These are phyloP conservation scores for Rutidosis leptorrhynchoides DNA, from an alignment of 129 eudicot genomes.

Conservation along the genomic window DNA sequence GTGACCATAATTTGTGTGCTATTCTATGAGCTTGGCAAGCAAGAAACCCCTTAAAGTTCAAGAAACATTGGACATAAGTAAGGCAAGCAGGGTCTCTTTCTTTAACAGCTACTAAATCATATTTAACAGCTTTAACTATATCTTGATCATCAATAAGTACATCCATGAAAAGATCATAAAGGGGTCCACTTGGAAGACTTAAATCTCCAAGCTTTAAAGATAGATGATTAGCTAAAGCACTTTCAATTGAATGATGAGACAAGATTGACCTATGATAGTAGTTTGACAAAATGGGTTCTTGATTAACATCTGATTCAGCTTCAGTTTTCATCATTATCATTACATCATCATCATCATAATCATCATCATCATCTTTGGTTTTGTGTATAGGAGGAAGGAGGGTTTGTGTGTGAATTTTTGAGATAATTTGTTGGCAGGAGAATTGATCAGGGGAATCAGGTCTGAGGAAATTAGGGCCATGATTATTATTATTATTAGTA, in stretches of 20 bases:
- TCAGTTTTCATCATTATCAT: conserved; percentile 66
- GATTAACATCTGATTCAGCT: conserved; percentile 54
- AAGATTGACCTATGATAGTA: conserved; percentile 50
- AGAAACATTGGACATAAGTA: conserved; percentile 76
- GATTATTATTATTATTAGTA: conserved; percentile 6
- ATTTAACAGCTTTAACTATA: conserved; percentile 11
- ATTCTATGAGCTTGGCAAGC: conserved; percentile 65
- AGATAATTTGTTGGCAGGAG: conserved; percentile 27
- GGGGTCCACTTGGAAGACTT: conserved; percentile 26
- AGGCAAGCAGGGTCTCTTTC: conserved; percentile 95
- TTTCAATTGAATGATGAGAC: conserved; percentile 39
- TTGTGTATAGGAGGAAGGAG: background rate
- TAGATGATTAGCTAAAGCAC: conserved; percentile 42
- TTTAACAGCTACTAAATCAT: conserved; percentile 43
- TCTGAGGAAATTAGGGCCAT: conserved; percentile 27
- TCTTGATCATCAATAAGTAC: conserved; percentile 23
- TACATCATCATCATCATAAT: conserved; percentile 41
- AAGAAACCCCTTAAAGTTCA: conserved; percentile 73
- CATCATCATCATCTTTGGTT: background rate
- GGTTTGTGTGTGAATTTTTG: conserved; percentile 30
- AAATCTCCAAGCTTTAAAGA: conserved; percentile 38
- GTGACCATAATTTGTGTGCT: conserved; percentile 46
- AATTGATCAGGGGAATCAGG: conserved; percentile 47
- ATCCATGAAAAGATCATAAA: conserved; percentile 21
- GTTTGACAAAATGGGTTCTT: conserved; percentile 65